Evolutionary conservation across 305 asterid genomes (phyloP).

Genomic region (Salvia sclarea): DNA sequence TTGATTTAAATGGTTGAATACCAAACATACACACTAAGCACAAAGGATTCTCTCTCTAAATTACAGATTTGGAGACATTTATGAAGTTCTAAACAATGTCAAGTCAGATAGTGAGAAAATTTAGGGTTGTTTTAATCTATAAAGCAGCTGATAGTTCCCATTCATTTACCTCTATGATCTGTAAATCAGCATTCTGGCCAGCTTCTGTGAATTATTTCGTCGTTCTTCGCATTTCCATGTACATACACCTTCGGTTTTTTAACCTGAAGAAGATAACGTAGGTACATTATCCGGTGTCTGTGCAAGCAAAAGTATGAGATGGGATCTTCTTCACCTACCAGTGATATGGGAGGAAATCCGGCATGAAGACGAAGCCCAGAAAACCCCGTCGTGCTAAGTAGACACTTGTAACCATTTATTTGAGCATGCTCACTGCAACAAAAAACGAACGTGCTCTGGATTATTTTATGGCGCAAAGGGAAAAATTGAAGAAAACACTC

Average conservation of each 20-base stretch:
- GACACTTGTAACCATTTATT: constrained; percentile 72
- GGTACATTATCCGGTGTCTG: not conserved
- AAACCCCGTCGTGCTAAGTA: constrained; percentile 63
- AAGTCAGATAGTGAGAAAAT: not conserved
- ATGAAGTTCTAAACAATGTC: not conserved
- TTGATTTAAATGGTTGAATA: not conserved
- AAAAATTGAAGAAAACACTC: not conserved
- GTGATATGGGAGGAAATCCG: constrained; percentile 72
- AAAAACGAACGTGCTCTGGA: not conserved
- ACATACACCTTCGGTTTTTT: constrained; percentile 64
- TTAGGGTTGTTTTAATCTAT: not conserved
- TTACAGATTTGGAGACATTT: not conserved
- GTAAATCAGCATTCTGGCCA: constrained; percentile 76
- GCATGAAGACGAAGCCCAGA: constrained; percentile 52
- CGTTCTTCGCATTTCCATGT: constrained; percentile 57
- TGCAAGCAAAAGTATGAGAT: constrained; percentile 2
- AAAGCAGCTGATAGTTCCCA: not conserved
- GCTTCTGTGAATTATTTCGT: constrained; percentile 45
- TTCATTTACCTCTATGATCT: constrained; percentile 27
- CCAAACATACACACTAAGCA: not conserved
- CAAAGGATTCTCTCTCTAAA: not conserved
- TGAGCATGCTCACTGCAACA: constrained; percentile 67
- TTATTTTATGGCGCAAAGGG: constrained; percentile 13
- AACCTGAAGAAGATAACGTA: constrained; percentile 45
- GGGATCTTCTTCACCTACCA: constrained; percentile 43